phyloP scores from a whole-genome alignment of 345 rosid species.

The Crucihimalaya himalaica region DNA sequence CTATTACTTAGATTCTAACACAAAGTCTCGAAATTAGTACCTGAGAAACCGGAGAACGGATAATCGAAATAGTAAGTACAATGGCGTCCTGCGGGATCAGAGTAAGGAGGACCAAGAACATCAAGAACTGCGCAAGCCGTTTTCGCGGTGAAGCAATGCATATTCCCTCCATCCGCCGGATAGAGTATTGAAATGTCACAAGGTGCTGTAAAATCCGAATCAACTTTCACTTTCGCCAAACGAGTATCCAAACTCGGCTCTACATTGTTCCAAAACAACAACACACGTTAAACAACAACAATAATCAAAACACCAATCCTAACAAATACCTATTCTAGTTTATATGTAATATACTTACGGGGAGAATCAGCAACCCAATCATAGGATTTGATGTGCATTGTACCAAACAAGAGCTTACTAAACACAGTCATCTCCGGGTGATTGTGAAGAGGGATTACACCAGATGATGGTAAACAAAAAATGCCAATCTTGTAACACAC shows the following conservation, averaged over 20 bases:
- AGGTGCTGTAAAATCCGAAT: constrained; percentile 69
- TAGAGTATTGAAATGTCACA: constrained; percentile 81
- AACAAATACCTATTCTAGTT: background rate
- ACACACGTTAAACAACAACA: background rate
- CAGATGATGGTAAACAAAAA: constrained; percentile 89
- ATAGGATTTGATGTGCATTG: constrained; percentile 91
- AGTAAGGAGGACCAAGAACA: constrained; percentile 92
- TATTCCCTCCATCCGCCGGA: constrained; percentile 93
- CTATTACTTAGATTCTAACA: background rate
- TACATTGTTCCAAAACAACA: constrained; percentile 30
- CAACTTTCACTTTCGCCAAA: constrained; percentile 74
- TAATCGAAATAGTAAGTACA: constrained; percentile 72
- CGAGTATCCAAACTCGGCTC: constrained; percentile 53
- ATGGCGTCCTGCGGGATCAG: constrained; percentile 72
- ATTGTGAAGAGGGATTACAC: constrained; percentile 92
- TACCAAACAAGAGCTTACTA: constrained; percentile 92
- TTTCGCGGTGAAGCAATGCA: constrained; percentile 88
- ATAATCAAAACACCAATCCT: background rate
- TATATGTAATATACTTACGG: constrained; percentile 10
- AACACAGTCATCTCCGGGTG: constrained; percentile 99
- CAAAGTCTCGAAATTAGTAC: constrained; percentile 34
- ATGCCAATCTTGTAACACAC: constrained; percentile 71
- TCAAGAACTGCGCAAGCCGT: constrained; percentile 93
- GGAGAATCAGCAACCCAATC: constrained; percentile 76
- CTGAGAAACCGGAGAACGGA: constrained; percentile 59